Evolutionary conservation across 192 early-diverging fungal genomes (phyloP), one percentile per base, ranked within the genome.

Genomic region (Pilaira anomala): DNA sequence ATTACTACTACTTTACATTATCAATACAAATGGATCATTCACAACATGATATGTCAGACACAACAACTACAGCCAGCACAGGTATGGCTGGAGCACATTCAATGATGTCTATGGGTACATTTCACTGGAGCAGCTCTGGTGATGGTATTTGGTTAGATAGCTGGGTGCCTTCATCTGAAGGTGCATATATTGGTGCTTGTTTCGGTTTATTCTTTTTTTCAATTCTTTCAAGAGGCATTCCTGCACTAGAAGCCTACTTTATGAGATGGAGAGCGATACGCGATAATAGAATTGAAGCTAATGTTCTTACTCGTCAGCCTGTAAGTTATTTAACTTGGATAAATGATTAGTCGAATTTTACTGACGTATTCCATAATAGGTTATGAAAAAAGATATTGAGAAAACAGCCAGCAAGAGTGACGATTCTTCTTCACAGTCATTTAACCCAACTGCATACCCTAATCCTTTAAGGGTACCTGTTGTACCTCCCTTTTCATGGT

Each of bases 121-220:
- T 81, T 40, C 61, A 69, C 14, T 73, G 71, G 71, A 40, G 69
- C 11, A 62, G 63, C 12, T 48, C 58, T 36, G 75, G 76, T 13
- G 72, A 74, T 21, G 56, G 71, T n/a, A 40, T 82, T 22, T 82
- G 77, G 75, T 71, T 76, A 2, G 61, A 70, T 7, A 59, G 40
- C 16, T 74, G 75, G 66, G 65, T 74, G 8, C 80, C 80, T 3
- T 48, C 19, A n/a, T 71, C 72, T 1, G 80, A 82, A 50, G 56
- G 69, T 25, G 67, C 75, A 22, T 79, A 77, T 18, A 77, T 79
- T 46, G 80, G 80, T 16, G 70, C 77, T 8, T 72, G 76, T 26
- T 58, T 82, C 19, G 77, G 75, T 28, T 60, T 82, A 7, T 77
- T 82, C 50, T 9, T 82, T 8, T 67, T 82, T 19, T 60, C 80